Conservation (phyloP, 2,329 filamentous ascomycete species). For the Pseudovirgaria hyperparasitica region DNA sequence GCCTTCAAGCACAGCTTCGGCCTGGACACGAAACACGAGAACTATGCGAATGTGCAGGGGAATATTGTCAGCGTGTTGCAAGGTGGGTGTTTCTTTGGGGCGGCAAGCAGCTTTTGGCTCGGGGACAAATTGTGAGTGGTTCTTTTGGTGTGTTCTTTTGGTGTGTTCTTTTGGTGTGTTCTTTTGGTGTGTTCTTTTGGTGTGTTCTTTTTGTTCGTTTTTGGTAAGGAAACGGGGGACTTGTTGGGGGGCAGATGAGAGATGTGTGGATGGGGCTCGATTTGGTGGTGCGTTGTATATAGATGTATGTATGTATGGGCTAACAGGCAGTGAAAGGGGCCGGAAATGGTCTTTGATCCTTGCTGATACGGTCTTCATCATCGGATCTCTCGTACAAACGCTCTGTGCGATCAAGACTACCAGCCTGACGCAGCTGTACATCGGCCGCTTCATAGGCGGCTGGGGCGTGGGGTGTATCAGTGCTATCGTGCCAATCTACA, state of each 20-base stretch:
- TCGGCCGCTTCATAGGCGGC: constrained; percentile 30
- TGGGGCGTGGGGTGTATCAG: constrained; percentile 31
- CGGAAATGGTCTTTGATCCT: constrained; percentile 28
- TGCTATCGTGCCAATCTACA: constrained; percentile 31
- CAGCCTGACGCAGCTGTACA: constrained; percentile 26
- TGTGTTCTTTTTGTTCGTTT: too few species aligned
- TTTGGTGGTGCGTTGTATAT: too few species aligned
- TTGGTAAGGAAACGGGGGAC: too few species aligned
- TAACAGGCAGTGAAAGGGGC: too few species aligned
- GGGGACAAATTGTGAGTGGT: constrained; percentile 25
- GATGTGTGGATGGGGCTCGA: too few species aligned
- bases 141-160: too few species aligned
- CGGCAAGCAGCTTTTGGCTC: constrained; percentile 28
- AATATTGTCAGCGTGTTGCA: constrained; percentile 31
- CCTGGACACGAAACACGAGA: constrained; percentile 16
- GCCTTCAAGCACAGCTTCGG: constrained; percentile 30
- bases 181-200: too few species aligned
- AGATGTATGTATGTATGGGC: too few species aligned
- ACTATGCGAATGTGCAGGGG: constrained; percentile 28
- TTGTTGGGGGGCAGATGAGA: too few species aligned
- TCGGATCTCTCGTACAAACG: constrained; percentile 30
- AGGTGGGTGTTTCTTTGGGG: constrained; percentile 33
- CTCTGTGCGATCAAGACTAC: constrained; percentile 21
- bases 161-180: too few species aligned
- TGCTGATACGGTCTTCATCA: constrained; percentile 29